These are phyloP conservation scores for Cyberlindnera lachancei DNA, from an alignment of 805 yeast genomes.

Conservation along the genomic window DNA sequence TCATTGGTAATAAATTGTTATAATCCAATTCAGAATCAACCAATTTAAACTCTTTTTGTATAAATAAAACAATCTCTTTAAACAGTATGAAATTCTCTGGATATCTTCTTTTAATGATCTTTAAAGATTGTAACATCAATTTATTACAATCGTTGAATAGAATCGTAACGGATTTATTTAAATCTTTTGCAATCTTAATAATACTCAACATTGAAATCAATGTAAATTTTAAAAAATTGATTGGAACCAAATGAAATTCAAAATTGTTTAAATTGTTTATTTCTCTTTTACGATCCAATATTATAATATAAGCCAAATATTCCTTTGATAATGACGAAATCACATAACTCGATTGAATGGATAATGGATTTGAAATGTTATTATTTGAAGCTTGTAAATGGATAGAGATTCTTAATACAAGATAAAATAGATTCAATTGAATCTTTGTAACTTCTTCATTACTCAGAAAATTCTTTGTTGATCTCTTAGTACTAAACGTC, in stretches of 20 bases:
- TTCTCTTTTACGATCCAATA: constrained; percentile 15
- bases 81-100: constrained; percentile 21
- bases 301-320: constrained; percentile 12
- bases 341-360: constrained; percentile 11
- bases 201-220: constrained; percentile 17
- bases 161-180: constrained; percentile 2
- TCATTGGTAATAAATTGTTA: constrained; percentile 1
- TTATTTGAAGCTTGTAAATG: constrained; percentile 7
- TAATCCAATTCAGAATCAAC: constrained; percentile 7
- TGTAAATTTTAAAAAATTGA: constrained; percentile 20
- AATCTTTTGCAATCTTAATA: constrained; percentile 8
- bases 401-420: constrained; percentile 6
- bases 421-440: constrained; percentile 21
- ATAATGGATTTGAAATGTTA: constrained; percentile 2
- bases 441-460: constrained; percentile 15
- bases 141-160: constrained; percentile 12
- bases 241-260: constrained; percentile 22
- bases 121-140: constrained; percentile 9
- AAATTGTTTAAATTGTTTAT: constrained; percentile 19
- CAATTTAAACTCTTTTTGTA: constrained; percentile 5
- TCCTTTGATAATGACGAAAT: constrained; percentile 9
- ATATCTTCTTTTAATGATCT: constrained; percentile 18
- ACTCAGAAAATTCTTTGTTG: constrained; percentile 6
- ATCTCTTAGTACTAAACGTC: constrained; percentile 9
- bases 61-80: constrained; percentile 9